Evolutionary conservation across 441 rosid species (phyloP).

Genomic region (Isatis lusitanica): DNA sequence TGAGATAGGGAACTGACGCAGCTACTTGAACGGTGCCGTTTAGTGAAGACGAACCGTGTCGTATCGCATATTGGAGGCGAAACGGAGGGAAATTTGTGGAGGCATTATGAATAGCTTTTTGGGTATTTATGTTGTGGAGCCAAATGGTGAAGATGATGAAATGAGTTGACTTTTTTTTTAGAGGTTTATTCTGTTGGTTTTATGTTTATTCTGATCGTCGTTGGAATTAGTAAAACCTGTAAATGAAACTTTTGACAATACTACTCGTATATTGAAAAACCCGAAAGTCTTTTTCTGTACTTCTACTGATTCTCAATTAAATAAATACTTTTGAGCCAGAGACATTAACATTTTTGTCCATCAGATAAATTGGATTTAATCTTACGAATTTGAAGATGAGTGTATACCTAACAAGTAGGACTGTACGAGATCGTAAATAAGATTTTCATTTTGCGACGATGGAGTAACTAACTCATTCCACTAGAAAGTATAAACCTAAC

Average conservation of each 20-base stretch:
- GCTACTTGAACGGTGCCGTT: neutral
- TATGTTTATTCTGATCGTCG: conserved; percentile 13
- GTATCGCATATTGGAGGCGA: neutral
- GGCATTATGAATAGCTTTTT: neutral
- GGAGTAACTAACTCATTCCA: neutral
- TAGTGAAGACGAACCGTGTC: neutral
- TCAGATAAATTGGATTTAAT: neutral
- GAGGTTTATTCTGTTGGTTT: conserved; percentile 29
- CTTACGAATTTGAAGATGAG: neutral
- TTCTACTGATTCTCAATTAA: neutral
- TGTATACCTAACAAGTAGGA: neutral
- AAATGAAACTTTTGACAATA: neutral
- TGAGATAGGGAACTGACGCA: neutral
- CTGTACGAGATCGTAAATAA: neutral
- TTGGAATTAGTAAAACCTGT: conserved; percentile 20
- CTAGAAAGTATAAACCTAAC: neutral
- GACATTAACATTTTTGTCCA: neutral
- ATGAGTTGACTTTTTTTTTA: conserved; percentile 31
- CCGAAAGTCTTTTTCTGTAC: neutral
- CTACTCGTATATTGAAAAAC: too few relatives aligned
- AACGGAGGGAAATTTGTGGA: neutral
- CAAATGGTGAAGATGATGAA: conserved; percentile 14
- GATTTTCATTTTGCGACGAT: neutral
- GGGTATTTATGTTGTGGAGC: conserved; percentile 32
- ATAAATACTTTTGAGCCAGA: neutral